phyloP scores from a whole-genome alignment of 2,329 filamentous ascomycete genomes.

The Pyricularia pennisetigena region DNA sequence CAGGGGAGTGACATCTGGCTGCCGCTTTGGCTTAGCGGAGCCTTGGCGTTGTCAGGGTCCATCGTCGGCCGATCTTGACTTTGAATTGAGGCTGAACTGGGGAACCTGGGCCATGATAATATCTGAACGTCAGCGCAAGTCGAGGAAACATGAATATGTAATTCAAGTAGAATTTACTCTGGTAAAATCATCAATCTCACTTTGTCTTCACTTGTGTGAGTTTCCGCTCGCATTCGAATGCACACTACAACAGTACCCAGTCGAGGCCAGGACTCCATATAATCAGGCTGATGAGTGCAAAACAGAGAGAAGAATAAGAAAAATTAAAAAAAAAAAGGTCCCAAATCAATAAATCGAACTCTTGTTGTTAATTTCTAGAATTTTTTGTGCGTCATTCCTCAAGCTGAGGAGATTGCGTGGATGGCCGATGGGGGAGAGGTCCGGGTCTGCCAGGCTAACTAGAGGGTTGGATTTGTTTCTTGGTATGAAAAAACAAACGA shows the following conservation, averaged over 20 bases:
- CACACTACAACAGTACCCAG: not conserved
- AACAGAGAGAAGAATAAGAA: not conserved
- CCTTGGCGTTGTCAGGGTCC: not conserved
- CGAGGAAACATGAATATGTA: not conserved
- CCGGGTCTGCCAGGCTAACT: not conserved
- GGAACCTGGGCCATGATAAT: not conserved
- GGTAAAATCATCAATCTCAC: not conserved
- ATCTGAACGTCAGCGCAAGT: not conserved
- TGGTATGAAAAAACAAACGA: not conserved
- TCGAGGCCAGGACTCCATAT: not conserved
- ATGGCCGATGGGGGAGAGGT: too few species aligned
- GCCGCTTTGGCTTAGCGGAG: not conserved
- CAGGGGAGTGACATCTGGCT: not conserved
- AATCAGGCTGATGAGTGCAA: not conserved
- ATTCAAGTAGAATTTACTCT: not conserved
- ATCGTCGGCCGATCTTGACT: not conserved
- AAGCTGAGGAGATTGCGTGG: too few species aligned
- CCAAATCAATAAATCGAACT: too few species aligned
- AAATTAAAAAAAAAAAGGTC: not conserved
- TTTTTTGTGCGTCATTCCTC: too few species aligned
- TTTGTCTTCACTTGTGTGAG: not conserved
- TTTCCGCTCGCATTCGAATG: not conserved
- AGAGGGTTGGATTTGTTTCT: not conserved
- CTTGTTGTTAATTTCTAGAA: too few species aligned
- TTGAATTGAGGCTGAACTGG: not conserved